Evolutionary conservation across 768 basidiomycete genomes (phyloP).

Genomic region (Favolaschia claudopus): DNA sequence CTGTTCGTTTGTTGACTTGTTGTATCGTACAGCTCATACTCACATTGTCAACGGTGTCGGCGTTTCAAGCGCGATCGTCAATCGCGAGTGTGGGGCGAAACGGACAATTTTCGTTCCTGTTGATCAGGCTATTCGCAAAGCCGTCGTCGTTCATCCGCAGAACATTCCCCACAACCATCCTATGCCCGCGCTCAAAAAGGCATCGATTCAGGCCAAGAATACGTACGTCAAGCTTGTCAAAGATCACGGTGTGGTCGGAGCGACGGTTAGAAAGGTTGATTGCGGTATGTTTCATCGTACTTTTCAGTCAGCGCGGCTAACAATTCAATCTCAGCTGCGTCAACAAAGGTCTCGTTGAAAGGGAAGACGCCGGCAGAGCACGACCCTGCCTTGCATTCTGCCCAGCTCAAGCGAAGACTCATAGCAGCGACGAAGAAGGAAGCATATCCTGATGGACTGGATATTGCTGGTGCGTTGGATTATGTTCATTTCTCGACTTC

Average conservation of each 20-base stretch:
- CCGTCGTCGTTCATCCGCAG: neutral
- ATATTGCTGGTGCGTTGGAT: neutral
- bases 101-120: conserved; percentile 1
- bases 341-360: neutral
- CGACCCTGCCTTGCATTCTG: conserved; percentile 14
- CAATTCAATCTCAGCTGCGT: no score
- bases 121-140: neutral
- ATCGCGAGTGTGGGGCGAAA: neutral
- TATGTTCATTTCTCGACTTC: neutral
- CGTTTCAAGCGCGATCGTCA: neutral
- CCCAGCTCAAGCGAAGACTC: neutral
- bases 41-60: conserved; percentile 1
- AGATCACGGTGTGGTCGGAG: neutral
- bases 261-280: conserved; percentile 23
- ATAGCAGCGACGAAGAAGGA: neutral
- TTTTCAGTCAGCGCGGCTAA: conserved; percentile 4
- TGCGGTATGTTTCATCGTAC: conserved; percentile 2
- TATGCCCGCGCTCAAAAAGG: conserved; percentile 5
- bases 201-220: neutral
- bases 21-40: neutral
- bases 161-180: conserved; percentile 27
- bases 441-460: conserved; percentile 2
- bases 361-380: neutral
- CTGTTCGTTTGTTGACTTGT: no score
- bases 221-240: neutral